phyloP scores from a whole-genome alignment of 139 green algal genomes.

The Nannochloris sp. region DNA sequence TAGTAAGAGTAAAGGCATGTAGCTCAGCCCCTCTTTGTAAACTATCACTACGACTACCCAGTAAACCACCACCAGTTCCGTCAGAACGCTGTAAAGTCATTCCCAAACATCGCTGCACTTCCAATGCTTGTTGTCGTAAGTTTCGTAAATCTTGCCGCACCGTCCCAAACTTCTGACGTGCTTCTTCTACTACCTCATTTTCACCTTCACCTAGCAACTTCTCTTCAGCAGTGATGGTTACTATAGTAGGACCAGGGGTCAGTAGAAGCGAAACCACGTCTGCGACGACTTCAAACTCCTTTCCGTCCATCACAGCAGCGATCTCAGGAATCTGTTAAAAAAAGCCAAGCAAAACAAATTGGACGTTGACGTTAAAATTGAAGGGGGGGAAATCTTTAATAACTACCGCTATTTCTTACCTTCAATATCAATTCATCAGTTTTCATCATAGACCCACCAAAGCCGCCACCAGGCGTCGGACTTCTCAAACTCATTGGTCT shows the following conservation, averaged over 20 bases:
- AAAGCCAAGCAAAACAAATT: not conserved
- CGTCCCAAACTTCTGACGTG: constrained; percentile 11
- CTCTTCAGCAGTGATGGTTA: constrained; percentile 7
- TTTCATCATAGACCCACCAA: not conserved
- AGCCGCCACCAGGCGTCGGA: not conserved
- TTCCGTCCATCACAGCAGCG: constrained; percentile 43
- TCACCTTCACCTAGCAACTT: constrained; percentile 10
- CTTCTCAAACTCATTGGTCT: not conserved
- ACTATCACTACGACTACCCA: not conserved
- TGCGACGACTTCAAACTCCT: constrained; percentile 59
- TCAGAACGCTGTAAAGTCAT: not conserved
- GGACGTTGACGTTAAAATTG: not conserved
- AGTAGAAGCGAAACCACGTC: constrained; percentile 41
- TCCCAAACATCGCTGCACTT: not conserved
- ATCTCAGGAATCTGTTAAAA: constrained; percentile 31
- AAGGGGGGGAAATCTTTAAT: not conserved
- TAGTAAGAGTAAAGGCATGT: not conserved
- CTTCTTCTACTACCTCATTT: constrained; percentile 3
- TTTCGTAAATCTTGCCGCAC: constrained; percentile 20
- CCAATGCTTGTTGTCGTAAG: not conserved
- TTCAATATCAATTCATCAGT: constrained; percentile 11
- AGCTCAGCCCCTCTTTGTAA: no score
- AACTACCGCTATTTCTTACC: not conserved
- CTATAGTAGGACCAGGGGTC: constrained; percentile 12
- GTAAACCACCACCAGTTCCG: not conserved